Evolutionary conservation across 768 basidiomycete genomes (phyloP).

Genomic region (Panaeolus papilionaceus): DNA sequence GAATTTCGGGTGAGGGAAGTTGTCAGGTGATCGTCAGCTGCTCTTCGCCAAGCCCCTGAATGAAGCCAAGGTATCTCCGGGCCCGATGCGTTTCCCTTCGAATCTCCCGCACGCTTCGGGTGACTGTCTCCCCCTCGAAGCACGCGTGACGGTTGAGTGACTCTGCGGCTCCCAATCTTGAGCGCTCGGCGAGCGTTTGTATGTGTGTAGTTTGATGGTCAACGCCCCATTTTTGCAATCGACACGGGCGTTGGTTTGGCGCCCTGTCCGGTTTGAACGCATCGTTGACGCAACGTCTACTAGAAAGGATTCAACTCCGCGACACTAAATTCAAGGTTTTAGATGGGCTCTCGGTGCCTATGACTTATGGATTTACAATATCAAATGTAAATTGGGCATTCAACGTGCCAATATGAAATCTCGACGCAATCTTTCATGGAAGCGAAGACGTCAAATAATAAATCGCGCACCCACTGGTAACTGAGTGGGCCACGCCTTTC

Average conservation of each 20-base stretch:
- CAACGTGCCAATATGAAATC: conserved; percentile 4
- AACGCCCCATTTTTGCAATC: background rate
- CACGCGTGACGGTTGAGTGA: background rate
- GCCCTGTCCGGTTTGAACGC: conserved; percentile 1
- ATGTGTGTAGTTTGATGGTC: background rate
- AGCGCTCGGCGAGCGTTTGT: background rate
- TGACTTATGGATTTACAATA: conserved; percentile 6
- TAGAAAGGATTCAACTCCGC: background rate
- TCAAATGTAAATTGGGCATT: background rate
- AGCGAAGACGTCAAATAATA: conserved; percentile 10
- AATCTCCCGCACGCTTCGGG: background rate
- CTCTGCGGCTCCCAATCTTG: background rate
- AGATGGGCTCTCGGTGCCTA: conserved; percentile 8
- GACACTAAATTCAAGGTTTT: conserved; percentile 5
- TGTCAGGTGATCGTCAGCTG: background rate
- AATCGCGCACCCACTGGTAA: conserved; percentile 3
- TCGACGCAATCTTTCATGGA: conserved; percentile 14
- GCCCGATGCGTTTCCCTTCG: background rate
- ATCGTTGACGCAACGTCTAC: background rate
- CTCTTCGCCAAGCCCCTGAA: background rate
- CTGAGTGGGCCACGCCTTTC: background rate
- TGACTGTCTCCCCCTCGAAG: background rate
- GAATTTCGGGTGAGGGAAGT: background rate
- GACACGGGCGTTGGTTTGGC: background rate
- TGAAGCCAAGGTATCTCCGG: conserved; percentile 14